Conservation (phyloP, 208 protist genomes). For the Leishmania arabica region DNA sequence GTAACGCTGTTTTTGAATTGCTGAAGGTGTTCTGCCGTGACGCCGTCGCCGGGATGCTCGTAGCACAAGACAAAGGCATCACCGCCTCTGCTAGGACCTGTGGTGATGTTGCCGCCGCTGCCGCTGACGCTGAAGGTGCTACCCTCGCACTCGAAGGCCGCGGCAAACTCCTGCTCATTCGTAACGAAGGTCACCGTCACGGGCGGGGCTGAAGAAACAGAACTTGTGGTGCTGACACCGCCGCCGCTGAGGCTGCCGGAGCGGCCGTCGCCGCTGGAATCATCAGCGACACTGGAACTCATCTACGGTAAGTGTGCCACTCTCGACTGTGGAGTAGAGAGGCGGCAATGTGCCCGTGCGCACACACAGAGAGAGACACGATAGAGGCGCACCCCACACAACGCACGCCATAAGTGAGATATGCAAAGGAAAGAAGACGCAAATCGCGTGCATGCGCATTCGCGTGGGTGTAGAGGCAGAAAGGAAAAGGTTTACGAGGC, state of each 20-base stretch:
- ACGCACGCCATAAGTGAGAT: neutral
- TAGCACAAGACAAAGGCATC: constrained; percentile 76
- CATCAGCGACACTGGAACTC: neutral
- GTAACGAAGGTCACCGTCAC: constrained; percentile 38
- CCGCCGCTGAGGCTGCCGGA: neutral
- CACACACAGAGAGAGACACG: neutral
- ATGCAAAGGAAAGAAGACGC: neutral
- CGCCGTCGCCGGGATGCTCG: constrained; percentile 49
- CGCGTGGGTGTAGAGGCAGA: neutral
- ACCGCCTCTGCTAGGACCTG: neutral
- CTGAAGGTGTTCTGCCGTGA: constrained; percentile 40
- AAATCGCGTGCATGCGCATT: neutral
- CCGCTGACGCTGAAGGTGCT: neutral
- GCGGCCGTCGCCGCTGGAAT: neutral
- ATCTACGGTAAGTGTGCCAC: neutral
- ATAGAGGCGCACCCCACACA: neutral
- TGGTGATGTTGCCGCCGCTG: neutral
- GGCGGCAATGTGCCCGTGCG: neutral
- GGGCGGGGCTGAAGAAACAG: neutral
- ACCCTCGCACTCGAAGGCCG: constrained; percentile 34
- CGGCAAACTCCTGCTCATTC: constrained; percentile 56
- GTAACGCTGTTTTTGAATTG: constrained; percentile 38
- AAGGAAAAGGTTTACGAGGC: neutral
- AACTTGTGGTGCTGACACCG: neutral
- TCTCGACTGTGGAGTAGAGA: neutral